Evolutionary conservation across 148 eudicot genomes (phyloP), one percentile per base, ranked within the genome.

Genomic region (Persicaria tinctoria): DNA sequence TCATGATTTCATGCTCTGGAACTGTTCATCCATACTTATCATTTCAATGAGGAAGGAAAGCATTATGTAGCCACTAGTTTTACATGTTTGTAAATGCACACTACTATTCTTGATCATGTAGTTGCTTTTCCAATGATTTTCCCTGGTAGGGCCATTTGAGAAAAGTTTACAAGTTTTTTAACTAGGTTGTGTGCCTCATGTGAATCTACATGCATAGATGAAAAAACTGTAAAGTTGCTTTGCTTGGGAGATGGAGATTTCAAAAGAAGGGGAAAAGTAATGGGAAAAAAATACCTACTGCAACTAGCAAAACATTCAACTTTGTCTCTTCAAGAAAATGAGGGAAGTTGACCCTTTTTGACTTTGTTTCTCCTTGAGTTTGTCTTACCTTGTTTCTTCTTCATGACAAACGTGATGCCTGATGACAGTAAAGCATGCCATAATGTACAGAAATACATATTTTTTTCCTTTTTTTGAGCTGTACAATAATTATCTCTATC

Each of bases 311-410:
- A 44, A 66, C 70, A 5, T 44, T 66, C 70, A 66, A 66, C 70
- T 66, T 66, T 66, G 70, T 66, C 70, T 66, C 70, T 38, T 66
- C 47, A 66, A 66, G 70, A 66, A 66, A 66, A 38, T 66, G n/a
- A 66, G 70, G 47, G 70, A 66, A 66, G 44, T 47, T 66, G 70
- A 41, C 70, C 47, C 18, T 66, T 66, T 66, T 66, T 66, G 70
- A 66, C 70, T 66, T 32, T 66, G 10, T 66, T 66, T 12, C 48
- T 44, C 70, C 5, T 41, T 38, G 17, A 14, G 17, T 66, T 66
- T 66, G 70, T 66, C 70, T 66, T 66, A 5, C 70, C n/a, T 66
- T 66, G 46, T 12, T 13, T 12, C 32, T 66, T 47, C 32, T 66
- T 47, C 38, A 66, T 66, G 47, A 66, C 32, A 63, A 63, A 32